A percentile compares a stretch with the other conserved stretches of the same genome.
These are phyloP conservation scores for Lasiodiplodia theobromae DNA, from an alignment of 2,329 filamentous ascomycete genomes.

Conservation along the genomic window DNA sequence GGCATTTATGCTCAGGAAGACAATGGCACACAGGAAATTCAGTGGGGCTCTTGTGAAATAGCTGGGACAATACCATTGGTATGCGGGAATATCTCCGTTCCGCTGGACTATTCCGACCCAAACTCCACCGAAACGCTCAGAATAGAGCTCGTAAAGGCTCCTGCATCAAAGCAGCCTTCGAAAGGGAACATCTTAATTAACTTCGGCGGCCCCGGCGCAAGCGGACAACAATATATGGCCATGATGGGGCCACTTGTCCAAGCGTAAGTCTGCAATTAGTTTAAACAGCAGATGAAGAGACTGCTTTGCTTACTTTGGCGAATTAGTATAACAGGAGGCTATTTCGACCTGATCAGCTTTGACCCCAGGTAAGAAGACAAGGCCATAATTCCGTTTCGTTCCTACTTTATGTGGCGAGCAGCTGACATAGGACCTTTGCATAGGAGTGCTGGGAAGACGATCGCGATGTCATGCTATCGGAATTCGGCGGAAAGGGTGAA, in stretches of 20 bases:
- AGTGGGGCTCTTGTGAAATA: constrained; percentile 9
- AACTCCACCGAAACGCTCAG: constrained; percentile 33
- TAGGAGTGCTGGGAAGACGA: constrained; percentile 27
- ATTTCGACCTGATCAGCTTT: constrained; percentile 33
- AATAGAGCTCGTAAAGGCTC: constrained; percentile 32
- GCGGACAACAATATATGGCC: constrained; percentile 6
- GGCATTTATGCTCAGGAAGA: neutral
- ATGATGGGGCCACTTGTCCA: constrained; percentile 10
- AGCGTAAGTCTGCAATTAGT: neutral
- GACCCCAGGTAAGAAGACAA: constrained; percentile 16
- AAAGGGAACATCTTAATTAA: constrained; percentile 37
- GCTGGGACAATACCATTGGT: constrained; percentile 4
- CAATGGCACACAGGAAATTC: neutral
- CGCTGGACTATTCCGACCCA: constrained; percentile 44
- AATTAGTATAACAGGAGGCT: constrained; percentile 30
- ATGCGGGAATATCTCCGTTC: constrained; percentile 44
- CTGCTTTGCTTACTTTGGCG: neutral
- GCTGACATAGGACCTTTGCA: neutral
- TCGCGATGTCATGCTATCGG: constrained; percentile 33
- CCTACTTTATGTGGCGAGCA: too few relatives aligned
- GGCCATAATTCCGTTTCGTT: too few relatives aligned
- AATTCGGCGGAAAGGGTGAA: constrained; percentile 3
- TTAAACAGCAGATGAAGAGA: neutral
- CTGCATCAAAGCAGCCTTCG: constrained; percentile 32
- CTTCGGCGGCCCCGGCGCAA: constrained; percentile 36